Conservation (phyloP, 2,329 filamentous ascomycete species). For the Pseudogymnoascus sp. region DNA sequence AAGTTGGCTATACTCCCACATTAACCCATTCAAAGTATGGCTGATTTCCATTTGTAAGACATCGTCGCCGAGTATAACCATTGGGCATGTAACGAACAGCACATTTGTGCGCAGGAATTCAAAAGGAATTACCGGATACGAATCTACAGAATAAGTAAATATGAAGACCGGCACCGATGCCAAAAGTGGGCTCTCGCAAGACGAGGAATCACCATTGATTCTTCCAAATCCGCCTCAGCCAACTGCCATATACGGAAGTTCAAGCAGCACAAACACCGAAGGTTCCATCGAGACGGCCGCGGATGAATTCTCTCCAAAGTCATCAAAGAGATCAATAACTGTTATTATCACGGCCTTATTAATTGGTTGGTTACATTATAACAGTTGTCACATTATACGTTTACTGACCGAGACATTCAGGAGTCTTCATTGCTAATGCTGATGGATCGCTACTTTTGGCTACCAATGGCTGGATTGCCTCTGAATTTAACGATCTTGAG, state of each 20-base stretch:
- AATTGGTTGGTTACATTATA: not conserved
- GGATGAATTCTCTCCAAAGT: not conserved
- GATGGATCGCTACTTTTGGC: conserved; percentile 61
- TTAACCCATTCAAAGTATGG: not conserved
- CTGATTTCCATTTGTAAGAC: not conserved
- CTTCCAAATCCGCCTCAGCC: not conserved
- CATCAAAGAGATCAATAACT: not conserved
- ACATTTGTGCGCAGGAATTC: not conserved
- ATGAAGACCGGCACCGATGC: not conserved
- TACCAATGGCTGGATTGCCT: conserved; percentile 55
- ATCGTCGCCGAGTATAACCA: not conserved
- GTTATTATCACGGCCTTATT: not conserved
- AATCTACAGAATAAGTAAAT: not conserved
- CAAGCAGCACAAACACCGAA: not conserved
- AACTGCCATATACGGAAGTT: not conserved
- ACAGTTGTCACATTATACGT: not conserved
- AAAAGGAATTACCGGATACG: not conserved
- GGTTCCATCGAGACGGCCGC: not conserved
- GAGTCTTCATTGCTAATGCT: conserved; percentile 58
- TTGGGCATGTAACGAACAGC: not conserved
- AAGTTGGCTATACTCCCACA: not conserved
- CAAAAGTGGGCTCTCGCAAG: not conserved
- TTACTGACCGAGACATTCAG: conserved; percentile 25
- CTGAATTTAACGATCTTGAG: conserved; percentile 50
- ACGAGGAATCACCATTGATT: not conserved